A percentile compares a stretch with the other conserved stretches of the same genome.
These are phyloP conservation scores for Epichloe gansuensis DNA, from an alignment of 2,329 filamentous ascomycete genomes.

Conservation along the genomic window DNA sequence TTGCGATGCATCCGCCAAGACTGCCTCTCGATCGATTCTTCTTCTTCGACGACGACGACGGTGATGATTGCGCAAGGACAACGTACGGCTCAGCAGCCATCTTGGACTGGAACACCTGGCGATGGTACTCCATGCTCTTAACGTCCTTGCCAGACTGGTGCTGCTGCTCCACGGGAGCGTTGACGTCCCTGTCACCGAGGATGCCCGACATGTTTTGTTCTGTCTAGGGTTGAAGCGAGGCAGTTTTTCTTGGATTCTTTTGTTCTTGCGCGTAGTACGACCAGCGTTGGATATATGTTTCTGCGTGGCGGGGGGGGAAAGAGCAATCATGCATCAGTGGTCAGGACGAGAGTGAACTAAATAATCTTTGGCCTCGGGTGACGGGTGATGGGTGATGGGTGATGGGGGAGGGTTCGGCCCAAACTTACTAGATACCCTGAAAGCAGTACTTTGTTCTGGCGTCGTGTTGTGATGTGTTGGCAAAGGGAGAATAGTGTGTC, in stretches of 20 bases:
- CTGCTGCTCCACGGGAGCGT: slow-evolving; percentile 31
- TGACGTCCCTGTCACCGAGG: slow-evolving; percentile 54
- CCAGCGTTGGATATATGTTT: slow-evolving; percentile 3
- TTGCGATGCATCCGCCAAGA: not conserved
- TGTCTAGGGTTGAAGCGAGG: not conserved
- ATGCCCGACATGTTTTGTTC: slow-evolving; percentile 39
- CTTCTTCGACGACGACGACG: not conserved
- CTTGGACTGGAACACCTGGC: slow-evolving; percentile 60
- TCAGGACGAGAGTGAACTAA: not conserved
- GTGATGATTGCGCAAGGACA: slow-evolving; percentile 7
- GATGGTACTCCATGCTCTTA: slow-evolving; percentile 66
- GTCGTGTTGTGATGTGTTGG: not conserved
- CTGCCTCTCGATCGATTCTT: not conserved
- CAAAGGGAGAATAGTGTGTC: not conserved
- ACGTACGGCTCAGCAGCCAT: slow-evolving; percentile 53
- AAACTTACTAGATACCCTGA: not conserved
- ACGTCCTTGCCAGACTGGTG: slow-evolving; percentile 30
- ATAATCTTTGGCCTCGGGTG: not conserved
- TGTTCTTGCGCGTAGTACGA: not conserved
- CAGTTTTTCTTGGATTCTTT: not conserved
- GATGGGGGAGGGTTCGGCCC: not conserved
- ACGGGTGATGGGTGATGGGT: no score
- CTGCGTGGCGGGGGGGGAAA: not conserved
- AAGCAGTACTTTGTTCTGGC: not conserved
- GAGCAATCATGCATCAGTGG: not conserved